Conservation (phyloP, 768 basidiomycete genomes). For the Agrocybe chaxingu region DNA sequence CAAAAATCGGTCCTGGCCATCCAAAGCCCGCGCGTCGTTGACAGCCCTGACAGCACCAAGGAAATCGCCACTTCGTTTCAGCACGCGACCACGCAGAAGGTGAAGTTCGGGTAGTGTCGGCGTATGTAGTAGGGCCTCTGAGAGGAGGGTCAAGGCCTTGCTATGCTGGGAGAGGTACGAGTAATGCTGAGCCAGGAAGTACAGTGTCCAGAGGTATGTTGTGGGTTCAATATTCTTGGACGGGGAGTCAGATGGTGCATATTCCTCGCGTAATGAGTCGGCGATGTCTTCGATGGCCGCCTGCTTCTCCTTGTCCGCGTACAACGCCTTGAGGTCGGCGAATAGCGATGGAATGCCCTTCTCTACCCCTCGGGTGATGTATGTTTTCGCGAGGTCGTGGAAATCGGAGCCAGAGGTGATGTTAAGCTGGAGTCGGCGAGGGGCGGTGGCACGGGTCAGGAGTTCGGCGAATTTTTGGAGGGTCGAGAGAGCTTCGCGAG, state of each 20-base stretch:
- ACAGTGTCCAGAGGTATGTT: slow-evolving; percentile 90
- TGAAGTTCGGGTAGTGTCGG: slow-evolving; percentile 92
- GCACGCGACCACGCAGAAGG: slow-evolving; percentile 74
- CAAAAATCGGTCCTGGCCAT: slow-evolving; percentile 92
- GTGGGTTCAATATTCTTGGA: slow-evolving; percentile 56
- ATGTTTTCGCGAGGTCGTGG: slow-evolving; percentile 55
- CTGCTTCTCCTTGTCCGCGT: slow-evolving; percentile 62
- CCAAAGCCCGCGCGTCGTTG: slow-evolving; percentile 80
- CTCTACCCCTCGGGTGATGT: slow-evolving; percentile 65
- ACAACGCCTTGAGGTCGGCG: slow-evolving; percentile 86
- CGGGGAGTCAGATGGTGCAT: slow-evolving; percentile 20
- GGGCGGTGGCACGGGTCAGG: slow-evolving; percentile 66
- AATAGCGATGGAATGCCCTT: slow-evolving; percentile 94
- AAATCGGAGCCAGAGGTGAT: slow-evolving; percentile 71
- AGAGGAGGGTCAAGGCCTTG: slow-evolving; percentile 60
- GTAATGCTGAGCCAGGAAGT: slow-evolving; percentile 91
- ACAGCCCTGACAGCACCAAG: slow-evolving; percentile 69
- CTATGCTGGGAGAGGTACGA: slow-evolving; percentile 54
- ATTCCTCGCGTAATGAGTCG: slow-evolving; percentile 42
- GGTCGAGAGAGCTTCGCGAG: slow-evolving; percentile 48
- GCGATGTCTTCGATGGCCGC: slow-evolving; percentile 66
- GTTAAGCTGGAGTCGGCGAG: slow-evolving; percentile 69
- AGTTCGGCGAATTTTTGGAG: slow-evolving; percentile 60
- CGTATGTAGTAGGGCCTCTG: slow-evolving; percentile 73
- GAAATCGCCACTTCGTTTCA: slow-evolving; percentile 85